Evolutionary conservation across 2,329 filamentous ascomycete genomes (phyloP), one percentile per base, ranked within the genome.

Genomic region (Paracorniculantispora psalliotae): DNA sequence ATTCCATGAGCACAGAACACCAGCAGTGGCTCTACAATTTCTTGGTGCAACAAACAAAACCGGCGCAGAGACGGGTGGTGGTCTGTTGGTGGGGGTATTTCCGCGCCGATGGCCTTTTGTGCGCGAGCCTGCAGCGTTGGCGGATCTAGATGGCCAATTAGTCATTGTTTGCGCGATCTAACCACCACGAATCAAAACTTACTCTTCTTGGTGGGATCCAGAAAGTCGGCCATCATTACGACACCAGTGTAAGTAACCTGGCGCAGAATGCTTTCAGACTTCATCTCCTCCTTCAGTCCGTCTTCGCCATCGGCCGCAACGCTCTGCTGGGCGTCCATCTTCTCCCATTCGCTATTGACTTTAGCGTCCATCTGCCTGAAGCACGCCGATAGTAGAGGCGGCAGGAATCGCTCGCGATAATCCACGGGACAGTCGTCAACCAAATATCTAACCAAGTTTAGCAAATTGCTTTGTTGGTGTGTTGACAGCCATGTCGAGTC

Each of bases 231-330:
- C 63, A 97, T 89, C 81, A 97, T 91, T 66, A 94, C 87, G 30
- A 97, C 91, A 1, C 92, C 91, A 3, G 91, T 91, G 72, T 96
- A 94, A 0, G 93, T 97, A 52, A 97, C 81, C 71, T 97, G 92
- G 21, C 94, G 86, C 48, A 99, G 77, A 30, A 99, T 96, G 68
- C 93, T 97, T 72, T 99, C 94, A 7, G 91, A 88, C 74, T 97
- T 96, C 94, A 99, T 99, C 75, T 99, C 94, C 65, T 97, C 92
- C 1, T 90, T 90, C 56, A 99, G 77, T 61, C 69, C 73, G n/a
- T 90, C 90, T 58, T 92, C 91, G 21, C 87, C 87, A 3, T 87
- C 87, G 1, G 87, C 82, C 44, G 83, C 81, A 13, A 85, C 77
- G 21, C 76, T 77, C 65, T 89, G 82, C 63, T 84, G 77, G 63